A percentile compares a stretch with the other conserved stretches of the same genome.
Conservation (phyloP, 257 asterid genomes). For the Nicotiana sylvestris region DNA sequence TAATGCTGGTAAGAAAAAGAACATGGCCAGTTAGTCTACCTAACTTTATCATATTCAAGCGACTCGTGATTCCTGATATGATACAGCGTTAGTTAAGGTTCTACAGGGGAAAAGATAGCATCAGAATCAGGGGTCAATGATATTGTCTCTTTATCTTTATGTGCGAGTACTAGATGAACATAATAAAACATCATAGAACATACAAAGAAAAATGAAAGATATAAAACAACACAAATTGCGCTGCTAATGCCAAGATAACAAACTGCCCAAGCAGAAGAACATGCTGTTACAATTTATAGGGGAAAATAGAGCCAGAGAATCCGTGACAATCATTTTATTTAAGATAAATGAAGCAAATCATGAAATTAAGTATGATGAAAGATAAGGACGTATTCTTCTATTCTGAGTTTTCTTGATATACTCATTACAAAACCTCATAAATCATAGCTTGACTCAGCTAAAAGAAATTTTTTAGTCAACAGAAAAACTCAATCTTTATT, state of each 20-base stretch:
- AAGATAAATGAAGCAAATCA: neutral
- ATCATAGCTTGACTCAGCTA: neutral
- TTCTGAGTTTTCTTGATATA: neutral
- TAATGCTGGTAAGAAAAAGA: conserved; percentile 57
- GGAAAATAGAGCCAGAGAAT: neutral
- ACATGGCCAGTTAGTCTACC: neutral
- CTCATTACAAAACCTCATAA: neutral
- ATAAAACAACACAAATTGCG: neutral
- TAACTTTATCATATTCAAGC: neutral
- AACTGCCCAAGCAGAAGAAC: neutral
- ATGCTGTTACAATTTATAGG: neutral
- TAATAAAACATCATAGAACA: neutral
- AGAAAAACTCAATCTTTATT: neutral
- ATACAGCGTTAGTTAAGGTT: neutral
- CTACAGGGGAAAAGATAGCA: neutral
- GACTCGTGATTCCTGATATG: neutral
- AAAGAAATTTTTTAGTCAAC: neutral
- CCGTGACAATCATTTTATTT: neutral
- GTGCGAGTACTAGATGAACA: neutral
- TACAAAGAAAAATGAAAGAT: neutral
- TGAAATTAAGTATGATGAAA: neutral
- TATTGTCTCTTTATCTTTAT: neutral
- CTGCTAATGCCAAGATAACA: neutral
- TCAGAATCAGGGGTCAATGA: neutral
- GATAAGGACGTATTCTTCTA: neutral